phyloP scores from a whole-genome alignment of 371 early-diverging fungal genomes.

The Smittium culicis region DNA sequence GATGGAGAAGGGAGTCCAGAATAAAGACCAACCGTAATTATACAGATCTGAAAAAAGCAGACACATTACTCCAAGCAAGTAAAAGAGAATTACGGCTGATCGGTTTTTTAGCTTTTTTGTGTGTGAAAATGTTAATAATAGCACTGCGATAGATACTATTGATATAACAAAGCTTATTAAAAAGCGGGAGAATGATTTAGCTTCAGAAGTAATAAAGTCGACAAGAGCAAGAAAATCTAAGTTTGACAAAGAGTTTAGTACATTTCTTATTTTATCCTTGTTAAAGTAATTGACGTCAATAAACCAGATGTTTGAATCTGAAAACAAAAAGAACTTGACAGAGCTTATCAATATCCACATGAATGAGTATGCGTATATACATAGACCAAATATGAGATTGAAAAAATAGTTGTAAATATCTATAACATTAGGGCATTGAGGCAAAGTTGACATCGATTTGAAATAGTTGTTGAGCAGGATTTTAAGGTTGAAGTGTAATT shows the following conservation, averaged over 20 bases:
- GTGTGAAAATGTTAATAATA: neutral
- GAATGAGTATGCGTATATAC: neutral
- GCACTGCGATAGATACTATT: neutral
- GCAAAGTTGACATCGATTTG: neutral
- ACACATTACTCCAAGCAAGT: neutral
- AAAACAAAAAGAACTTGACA: neutral
- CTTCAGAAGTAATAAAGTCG: neutral
- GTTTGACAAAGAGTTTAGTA: neutral
- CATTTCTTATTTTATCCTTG: neutral
- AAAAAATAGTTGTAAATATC: neutral
- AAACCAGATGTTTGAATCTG: neutral
- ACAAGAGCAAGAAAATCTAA: neutral
- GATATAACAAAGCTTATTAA: neutral
- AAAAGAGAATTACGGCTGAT: neutral
- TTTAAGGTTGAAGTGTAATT: neutral
- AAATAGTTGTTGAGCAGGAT: neutral
- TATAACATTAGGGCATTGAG: neutral
- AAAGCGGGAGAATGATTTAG: neutral
- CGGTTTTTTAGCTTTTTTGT: neutral
- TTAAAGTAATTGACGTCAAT: neutral
- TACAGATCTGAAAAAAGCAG: neutral
- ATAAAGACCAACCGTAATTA: constrained; percentile 2
- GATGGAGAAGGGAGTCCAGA: constrained; percentile 1
- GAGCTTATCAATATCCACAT: neutral
- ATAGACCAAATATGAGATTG: neutral